phyloP scores from a whole-genome alignment of 345 rosid genomes.

The Salix koriyanagi region DNA sequence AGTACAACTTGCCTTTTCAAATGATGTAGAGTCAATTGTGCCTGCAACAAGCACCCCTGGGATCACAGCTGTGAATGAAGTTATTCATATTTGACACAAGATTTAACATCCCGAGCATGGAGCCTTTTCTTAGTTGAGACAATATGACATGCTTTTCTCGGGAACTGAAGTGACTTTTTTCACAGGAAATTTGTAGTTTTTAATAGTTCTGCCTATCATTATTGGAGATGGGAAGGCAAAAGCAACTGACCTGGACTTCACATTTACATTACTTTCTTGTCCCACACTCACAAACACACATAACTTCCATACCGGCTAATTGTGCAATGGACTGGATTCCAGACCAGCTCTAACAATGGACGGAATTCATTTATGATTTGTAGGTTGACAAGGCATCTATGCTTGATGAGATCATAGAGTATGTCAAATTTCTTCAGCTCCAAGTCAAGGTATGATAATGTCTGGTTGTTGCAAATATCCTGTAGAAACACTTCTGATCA shows the following conservation, averaged over 20 bases:
- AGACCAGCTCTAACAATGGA: not conserved
- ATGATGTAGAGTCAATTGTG: not conserved
- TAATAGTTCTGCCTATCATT: not conserved
- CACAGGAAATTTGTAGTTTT: not conserved
- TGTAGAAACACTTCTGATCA: not conserved
- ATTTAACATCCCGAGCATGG: not conserved
- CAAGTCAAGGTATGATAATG: constrained; percentile 18
- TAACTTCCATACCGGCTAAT: not conserved
- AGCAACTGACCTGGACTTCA: not conserved
- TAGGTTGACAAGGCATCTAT: constrained; percentile 25
- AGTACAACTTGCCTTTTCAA: not conserved
- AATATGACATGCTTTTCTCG: not conserved
- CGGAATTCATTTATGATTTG: not conserved
- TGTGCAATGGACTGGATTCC: not conserved
- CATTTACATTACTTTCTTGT: not conserved
- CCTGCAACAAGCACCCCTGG: not conserved
- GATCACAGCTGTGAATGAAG: not conserved
- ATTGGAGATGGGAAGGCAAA: not conserved
- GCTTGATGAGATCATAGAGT: constrained; percentile 22
- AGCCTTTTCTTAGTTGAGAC: not conserved
- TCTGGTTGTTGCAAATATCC: not conserved
- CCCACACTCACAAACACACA: not conserved
- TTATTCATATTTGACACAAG: not conserved
- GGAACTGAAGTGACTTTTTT: not conserved
- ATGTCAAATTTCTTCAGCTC: constrained; percentile 26